Base-by-base conservation (phyloP, 1,284 basidiomycete genomes). In the Cutaneotrichosporon curvatum region DNA sequence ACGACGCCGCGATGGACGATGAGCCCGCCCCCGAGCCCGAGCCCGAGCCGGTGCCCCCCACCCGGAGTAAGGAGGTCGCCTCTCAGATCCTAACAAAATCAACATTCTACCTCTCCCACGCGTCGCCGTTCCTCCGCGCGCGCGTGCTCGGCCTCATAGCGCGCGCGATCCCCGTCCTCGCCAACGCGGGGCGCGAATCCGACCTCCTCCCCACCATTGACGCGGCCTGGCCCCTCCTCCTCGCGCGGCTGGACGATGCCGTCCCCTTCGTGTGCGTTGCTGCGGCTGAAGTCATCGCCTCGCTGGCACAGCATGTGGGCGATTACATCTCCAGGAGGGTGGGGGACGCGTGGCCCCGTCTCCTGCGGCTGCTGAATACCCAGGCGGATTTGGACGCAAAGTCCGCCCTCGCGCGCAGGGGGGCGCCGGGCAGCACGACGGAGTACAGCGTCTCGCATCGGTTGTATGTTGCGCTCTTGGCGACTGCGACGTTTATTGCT, bases 281-380 rank as follows among this genome's bases (percentile, higher is more conserved):
- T 33, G 82, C 87, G 0, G 81, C 83, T 1, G 72, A 69, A 2
- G 73, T 92, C 28, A 72, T 94, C 15, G 84, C 85, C 51, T 70
- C 78, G 0, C 74, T 96, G 21, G 78, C 81, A 0, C 70, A 61
- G 30, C 75, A 85, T 56, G 79, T 82, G 18, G 89, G 89, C 14
- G 79, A 79, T 43, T 92, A 87, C 71, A 88, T 95, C 84, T 79
- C 78, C 38, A 75, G 80, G 23, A 76, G 84, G 41, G 78, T 95
- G 16, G 83, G 88, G 78, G 86, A 94, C 55, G 78, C 88, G 15
- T 94, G 90, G 89, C 91, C 91, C 2, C 79, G 78, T 22, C 85
- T 92, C 61, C 73, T 73, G 33, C 62, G 56, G 4, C 74, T 91
- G 47, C 69, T 92, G 34, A 66, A 63, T 3, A 74, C 73, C 21